A percentile compares a stretch with the other conserved stretches of the same genome.
phyloP scores from a whole-genome alignment of 495 filamentous ascomycete genomes.

The Aspergillus homomorphus region DNA sequence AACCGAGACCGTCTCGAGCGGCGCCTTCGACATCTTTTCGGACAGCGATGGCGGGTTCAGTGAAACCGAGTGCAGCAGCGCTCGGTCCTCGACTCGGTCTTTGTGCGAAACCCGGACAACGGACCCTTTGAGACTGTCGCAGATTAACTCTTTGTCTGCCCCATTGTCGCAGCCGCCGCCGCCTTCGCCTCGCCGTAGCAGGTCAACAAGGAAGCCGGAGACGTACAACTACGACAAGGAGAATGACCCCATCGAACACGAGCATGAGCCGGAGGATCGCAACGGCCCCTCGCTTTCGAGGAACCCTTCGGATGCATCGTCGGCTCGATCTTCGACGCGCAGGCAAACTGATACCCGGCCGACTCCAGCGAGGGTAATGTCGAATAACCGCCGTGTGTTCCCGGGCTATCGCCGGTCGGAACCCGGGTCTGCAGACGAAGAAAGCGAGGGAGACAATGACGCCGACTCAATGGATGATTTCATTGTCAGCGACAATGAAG shows the following conservation, averaged over 20 bases:
- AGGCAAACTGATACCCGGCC: slow-evolving; percentile 12
- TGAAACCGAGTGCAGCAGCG: slow-evolving; percentile 16
- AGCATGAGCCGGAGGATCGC: slow-evolving; percentile 22
- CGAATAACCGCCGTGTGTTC: slow-evolving; percentile 11
- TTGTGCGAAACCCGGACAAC: slow-evolving; percentile 24
- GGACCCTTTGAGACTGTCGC: slow-evolving; percentile 28
- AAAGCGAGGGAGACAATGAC: slow-evolving; percentile 25
- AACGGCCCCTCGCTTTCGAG: slow-evolving; percentile 14
- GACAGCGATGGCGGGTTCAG: slow-evolving; percentile 24
- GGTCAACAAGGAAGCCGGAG: slow-evolving; percentile 27
- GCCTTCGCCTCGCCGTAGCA: slow-evolving; percentile 9
- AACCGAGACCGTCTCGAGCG: slow-evolving; percentile 17
- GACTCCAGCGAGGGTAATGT: slow-evolving; percentile 11
- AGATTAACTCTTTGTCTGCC: slow-evolving; percentile 38
- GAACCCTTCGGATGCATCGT: slow-evolving; percentile 23
- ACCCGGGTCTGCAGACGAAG: slow-evolving; percentile 21
- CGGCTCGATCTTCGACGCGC: slow-evolving; percentile 23
- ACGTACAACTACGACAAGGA: slow-evolving; percentile 44
- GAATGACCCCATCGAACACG: slow-evolving; percentile 36
- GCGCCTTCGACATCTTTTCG: slow-evolving; percentile 33
- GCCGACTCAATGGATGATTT: slow-evolving; percentile 43
- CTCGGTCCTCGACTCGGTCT: slow-evolving; percentile 6
- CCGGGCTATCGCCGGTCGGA: slow-evolving; percentile 18
- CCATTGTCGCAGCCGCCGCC: slow-evolving; percentile 24
- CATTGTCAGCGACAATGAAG: slow-evolving; percentile 48